A percentile compares a stretch with the other conserved stretches of the same genome.
phyloP scores from a whole-genome alignment of 495 filamentous ascomycete genomes.

The Lasiosphaeria hispida region DNA sequence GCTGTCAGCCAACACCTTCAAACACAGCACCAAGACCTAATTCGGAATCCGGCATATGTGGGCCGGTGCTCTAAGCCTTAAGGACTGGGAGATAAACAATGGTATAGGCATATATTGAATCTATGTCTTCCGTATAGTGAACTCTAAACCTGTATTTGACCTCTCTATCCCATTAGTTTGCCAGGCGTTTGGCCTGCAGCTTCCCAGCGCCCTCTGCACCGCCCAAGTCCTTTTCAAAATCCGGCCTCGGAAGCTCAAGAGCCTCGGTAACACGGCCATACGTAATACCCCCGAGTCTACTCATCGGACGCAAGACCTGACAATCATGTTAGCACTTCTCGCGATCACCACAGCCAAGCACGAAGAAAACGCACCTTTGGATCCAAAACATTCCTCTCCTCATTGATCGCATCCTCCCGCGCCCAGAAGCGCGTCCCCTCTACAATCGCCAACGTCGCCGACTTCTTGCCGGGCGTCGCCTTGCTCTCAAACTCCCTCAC shows the following conservation, averaged over 20 bases:
- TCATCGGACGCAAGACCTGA: constrained; percentile 66
- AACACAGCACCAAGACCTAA: too few species aligned
- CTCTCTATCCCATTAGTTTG: background rate
- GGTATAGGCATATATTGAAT: too few species aligned
- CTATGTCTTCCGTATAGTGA: too few species aligned
- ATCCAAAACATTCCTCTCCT: constrained; percentile 69
- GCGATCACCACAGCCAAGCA: too few species aligned
- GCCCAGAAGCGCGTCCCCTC: constrained; percentile 90
- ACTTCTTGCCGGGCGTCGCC: constrained; percentile 65
- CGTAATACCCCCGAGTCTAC: constrained; percentile 78
- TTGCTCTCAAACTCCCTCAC: constrained; percentile 73
- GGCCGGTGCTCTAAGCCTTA: too few species aligned
- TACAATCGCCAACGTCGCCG: constrained; percentile 69
- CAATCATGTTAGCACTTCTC: constrained; percentile 3
- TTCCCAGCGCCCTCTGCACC: constrained; percentile 38
- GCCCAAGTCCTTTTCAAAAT: constrained; percentile 54
- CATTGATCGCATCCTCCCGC: constrained; percentile 81
- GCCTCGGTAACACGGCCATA: constrained; percentile 71
- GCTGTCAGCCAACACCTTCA: too few species aligned
- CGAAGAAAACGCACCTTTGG: constrained; percentile 42
- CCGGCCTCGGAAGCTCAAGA: constrained; percentile 74
- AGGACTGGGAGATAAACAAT: too few species aligned
- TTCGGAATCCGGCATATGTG: too few species aligned
- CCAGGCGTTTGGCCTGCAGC: constrained; percentile 27
- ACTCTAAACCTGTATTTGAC: too few species aligned